Evolutionary conservation across 331 rosid genomes (phyloP).

Genomic region (Pyrus hybrid): DNA sequence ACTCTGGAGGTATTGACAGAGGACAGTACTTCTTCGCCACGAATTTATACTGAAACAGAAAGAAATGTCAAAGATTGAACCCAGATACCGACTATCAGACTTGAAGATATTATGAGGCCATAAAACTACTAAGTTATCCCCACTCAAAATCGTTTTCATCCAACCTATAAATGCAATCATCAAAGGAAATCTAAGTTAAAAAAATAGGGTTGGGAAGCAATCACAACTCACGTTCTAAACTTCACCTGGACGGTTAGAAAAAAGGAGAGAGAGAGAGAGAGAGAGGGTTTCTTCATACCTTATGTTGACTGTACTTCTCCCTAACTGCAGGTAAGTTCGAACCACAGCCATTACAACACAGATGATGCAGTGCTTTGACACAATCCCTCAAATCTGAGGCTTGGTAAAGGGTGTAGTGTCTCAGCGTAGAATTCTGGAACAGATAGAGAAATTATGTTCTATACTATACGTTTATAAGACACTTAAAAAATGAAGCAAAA

Average conservation of each 20-base stretch:
- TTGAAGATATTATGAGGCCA: no score
- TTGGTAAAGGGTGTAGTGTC: conserved; percentile 45
- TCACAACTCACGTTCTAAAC: not conserved
- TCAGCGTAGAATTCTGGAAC: conserved; percentile 43
- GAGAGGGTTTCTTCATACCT: conserved; percentile 26
- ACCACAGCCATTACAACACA: conserved; percentile 30
- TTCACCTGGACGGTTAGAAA: not conserved
- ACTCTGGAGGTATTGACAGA: conserved; percentile 34
- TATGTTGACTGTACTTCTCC: conserved; percentile 54
- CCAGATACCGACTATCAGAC: not conserved
- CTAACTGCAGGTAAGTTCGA: conserved; percentile 42
- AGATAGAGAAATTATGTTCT: not conserved
- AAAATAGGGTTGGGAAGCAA: not conserved
- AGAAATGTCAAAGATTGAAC: conserved; percentile 5
- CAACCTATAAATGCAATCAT: not conserved
- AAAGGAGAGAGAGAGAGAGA: not conserved
- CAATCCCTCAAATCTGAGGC: conserved; percentile 50
- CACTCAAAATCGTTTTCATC: not conserved
- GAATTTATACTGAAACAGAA: conserved; percentile 40
- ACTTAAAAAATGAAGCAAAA: not conserved
- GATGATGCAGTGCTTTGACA: conserved; percentile 41
- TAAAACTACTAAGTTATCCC: not conserved
- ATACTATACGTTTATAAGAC: not conserved
- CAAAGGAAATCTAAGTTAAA: not conserved
- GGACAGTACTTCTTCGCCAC: conserved; percentile 56